phyloP scores from a whole-genome alignment of 306 rosid genomes.

The Rosa lucieae region DNA sequence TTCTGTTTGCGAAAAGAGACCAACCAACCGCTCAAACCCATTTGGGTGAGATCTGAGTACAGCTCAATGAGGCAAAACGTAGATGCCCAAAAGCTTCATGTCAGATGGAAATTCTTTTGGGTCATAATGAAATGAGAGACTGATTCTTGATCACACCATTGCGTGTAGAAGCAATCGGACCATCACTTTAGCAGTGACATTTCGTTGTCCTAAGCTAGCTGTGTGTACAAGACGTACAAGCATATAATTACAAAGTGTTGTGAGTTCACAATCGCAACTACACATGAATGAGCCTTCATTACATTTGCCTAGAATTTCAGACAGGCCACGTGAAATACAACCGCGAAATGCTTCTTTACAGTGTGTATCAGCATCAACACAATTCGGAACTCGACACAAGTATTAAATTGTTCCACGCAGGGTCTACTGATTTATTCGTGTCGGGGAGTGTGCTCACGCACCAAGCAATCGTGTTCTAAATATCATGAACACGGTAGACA shows the following conservation, averaged over 20 bases:
- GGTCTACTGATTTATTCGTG: neutral
- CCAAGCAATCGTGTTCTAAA: neutral
- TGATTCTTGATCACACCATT: neutral
- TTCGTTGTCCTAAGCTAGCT: neutral
- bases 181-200: neutral
- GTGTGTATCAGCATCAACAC: neutral
- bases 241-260: neutral
- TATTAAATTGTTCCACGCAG: no score
- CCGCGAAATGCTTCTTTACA: neutral
- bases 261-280: neutral
- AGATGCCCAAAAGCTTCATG: slow-evolving; percentile 7
- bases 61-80: slow-evolving; percentile 17
- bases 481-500: neutral
- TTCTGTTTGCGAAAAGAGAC: slow-evolving; percentile 13
- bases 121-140: neutral
- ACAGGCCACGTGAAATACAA: neutral
- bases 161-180: slow-evolving; percentile 10
- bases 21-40: slow-evolving; percentile 13
- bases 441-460: neutral
- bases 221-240: neutral
- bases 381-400: neutral
- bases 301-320: neutral
- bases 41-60: neutral
- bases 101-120: neutral
- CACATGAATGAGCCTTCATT: neutral